Evolutionary conservation across 257 asterid genomes (phyloP).

Genomic region (Schizonepeta tenuifolia): DNA sequence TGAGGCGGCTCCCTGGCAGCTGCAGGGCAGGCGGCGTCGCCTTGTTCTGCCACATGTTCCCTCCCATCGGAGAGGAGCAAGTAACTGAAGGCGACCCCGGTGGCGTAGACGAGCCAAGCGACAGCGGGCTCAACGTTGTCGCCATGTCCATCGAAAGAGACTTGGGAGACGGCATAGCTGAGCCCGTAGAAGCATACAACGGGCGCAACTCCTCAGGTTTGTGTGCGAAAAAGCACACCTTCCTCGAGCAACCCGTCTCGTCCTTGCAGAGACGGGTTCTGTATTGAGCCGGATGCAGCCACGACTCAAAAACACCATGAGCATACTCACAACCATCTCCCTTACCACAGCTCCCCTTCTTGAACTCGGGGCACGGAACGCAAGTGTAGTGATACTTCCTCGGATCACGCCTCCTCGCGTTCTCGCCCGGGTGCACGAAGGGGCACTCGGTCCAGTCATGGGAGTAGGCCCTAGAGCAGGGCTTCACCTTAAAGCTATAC

Average conservation of each 20-base stretch:
- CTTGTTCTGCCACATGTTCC: constrained; percentile 67
- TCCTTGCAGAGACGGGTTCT: constrained; percentile 91
- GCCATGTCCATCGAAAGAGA: constrained; percentile 52
- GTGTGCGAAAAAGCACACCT: constrained; percentile 95
- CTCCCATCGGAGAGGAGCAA: constrained; percentile 76
- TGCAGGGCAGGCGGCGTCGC: constrained; percentile 69
- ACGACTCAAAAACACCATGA: constrained; percentile 91
- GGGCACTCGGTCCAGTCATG: constrained; percentile 73
- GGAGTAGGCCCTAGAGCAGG: constrained; percentile 59
- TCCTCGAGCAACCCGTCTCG: constrained; percentile 76
- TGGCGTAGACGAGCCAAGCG: constrained; percentile 58
- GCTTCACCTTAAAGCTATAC: constrained; percentile 63
- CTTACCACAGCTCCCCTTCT: constrained; percentile 76
- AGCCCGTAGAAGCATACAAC: constrained; percentile 75
- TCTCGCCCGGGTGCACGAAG: constrained; percentile 64
- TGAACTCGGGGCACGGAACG: constrained; percentile 94
- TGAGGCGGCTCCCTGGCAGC: constrained; percentile 79
- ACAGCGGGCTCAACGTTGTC: constrained; percentile 55
- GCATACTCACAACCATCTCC: constrained; percentile 82
- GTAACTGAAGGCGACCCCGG: constrained; percentile 64
- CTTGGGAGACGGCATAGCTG: constrained; percentile 85
- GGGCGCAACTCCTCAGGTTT: constrained; percentile 83
- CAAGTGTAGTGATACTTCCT: constrained; percentile 75
- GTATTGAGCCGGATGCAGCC: constrained; percentile 97
- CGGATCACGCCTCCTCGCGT: constrained; percentile 70